Evolutionary conservation across 2,329 filamentous ascomycete species (phyloP).

Genomic region (Cytospora schulzeri): DNA sequence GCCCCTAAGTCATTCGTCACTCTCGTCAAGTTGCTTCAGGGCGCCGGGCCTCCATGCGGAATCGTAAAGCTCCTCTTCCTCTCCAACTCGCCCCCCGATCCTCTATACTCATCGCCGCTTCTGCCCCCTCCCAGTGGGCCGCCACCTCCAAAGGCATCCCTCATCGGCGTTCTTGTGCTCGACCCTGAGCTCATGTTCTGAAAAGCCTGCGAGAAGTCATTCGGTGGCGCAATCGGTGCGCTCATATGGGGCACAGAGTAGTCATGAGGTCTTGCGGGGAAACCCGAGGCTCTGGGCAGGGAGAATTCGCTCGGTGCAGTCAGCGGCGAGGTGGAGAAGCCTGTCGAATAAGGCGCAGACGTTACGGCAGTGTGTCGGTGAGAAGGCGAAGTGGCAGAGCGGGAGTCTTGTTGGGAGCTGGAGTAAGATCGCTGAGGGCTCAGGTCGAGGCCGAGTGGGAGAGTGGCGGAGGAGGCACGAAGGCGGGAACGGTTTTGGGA

Average conservation of each 20-base stretch:
- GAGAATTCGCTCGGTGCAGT: conserved; percentile 57
- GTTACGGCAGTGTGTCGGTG: conserved; percentile 40
- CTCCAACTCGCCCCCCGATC: conserved; percentile 36
- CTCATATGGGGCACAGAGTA: conserved; percentile 58
- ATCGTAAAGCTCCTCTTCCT: conserved; percentile 44
- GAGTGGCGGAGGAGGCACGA: conserved; percentile 51
- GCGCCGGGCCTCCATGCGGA: conserved; percentile 25
- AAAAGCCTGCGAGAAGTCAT: conserved; percentile 54
- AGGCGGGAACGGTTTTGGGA: conserved; percentile 50
- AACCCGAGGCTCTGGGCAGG: conserved; percentile 46
- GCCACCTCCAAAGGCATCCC: conserved; percentile 46
- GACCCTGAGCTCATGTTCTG: conserved; percentile 43
- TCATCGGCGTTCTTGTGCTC: conserved; percentile 46
- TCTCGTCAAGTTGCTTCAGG: conserved; percentile 4
- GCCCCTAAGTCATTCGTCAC: not conserved
- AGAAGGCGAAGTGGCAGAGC: conserved; percentile 38
- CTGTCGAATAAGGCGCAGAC: conserved; percentile 50
- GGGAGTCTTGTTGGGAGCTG: conserved; percentile 32
- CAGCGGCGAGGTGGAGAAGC: conserved; percentile 57
- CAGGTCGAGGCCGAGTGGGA: conserved; percentile 49
- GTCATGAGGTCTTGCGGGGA: conserved; percentile 41
- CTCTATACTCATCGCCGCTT: conserved; percentile 35
- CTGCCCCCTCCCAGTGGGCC: conserved; percentile 32
- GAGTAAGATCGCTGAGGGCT: conserved; percentile 45
- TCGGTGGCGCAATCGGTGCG: conserved; percentile 54